These are phyloP conservation scores for Sporothrix schenckii DNA, from an alignment of 2,329 filamentous ascomycete species.

Conservation along the genomic window DNA sequence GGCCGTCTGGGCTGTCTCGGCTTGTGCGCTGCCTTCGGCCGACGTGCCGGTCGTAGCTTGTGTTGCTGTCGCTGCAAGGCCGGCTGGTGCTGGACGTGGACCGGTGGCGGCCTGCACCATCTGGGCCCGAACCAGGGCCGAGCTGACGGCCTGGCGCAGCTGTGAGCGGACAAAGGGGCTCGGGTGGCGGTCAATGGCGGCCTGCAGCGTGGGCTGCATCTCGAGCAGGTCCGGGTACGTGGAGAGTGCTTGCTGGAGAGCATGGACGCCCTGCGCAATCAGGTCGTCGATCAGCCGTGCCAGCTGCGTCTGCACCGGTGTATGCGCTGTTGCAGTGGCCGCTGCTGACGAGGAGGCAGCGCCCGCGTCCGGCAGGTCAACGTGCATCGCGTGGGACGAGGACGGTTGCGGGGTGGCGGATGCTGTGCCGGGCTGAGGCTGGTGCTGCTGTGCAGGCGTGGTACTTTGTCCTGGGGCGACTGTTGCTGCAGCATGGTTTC, in stretches of 20 bases:
- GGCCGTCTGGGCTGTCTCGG: not conserved
- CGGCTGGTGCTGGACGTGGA: not conserved
- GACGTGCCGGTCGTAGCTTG: not conserved
- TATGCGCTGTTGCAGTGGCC: slow-evolving; percentile 40
- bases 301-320: slow-evolving; percentile 48
- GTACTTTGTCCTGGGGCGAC: not conserved
- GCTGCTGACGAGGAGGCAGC: not conserved
- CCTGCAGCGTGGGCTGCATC: slow-evolving; percentile 54
- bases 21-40: not conserved
- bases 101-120: slow-evolving; percentile 46
- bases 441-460: not conserved
- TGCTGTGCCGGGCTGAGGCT: not conserved
- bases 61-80: too few relatives aligned
- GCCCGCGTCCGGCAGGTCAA: slow-evolving; percentile 3
- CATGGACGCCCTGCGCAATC: slow-evolving; percentile 54
- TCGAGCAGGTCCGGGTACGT: slow-evolving; percentile 55
- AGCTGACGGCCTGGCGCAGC: slow-evolving; percentile 54
- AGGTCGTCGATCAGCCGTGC: slow-evolving; percentile 57
- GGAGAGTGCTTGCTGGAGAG: slow-evolving; percentile 51
- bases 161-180: slow-evolving; percentile 54
- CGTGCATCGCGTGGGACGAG: slow-evolving; percentile 20
- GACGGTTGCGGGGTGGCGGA: not conserved
- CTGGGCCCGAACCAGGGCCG: slow-evolving; percentile 52
- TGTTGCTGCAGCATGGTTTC: not conserved
- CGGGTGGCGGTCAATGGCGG: slow-evolving; percentile 55